Conservation (phyloP, 1,139 yeast genomes). For the Candida tetrigidarum region DNA sequence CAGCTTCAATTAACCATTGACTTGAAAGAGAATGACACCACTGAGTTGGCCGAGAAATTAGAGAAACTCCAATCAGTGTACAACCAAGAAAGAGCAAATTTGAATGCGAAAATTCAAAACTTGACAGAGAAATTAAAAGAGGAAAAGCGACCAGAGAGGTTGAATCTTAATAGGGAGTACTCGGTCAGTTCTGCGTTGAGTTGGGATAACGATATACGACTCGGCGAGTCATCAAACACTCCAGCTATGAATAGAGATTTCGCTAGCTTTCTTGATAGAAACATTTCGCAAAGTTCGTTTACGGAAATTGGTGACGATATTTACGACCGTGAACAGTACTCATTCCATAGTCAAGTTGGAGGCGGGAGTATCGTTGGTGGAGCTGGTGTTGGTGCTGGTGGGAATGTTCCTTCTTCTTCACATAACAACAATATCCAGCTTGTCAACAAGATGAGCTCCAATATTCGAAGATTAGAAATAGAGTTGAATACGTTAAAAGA, state of each 20-base stretch:
- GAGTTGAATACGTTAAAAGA: conserved; percentile 71
- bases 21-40: conserved; percentile 28
- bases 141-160: conserved; percentile 11
- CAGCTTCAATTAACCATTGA: conserved; percentile 26
- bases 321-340: conserved; percentile 14
- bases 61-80: conserved; percentile 35
- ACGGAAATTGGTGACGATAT: conserved; percentile 23
- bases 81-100: conserved; percentile 33
- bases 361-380: conserved; percentile 16
- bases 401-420: conserved; percentile 20
- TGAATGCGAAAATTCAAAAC: conserved; percentile 30
- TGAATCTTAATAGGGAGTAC: conserved; percentile 20
- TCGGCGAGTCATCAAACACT: conserved; percentile 44
- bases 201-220: conserved; percentile 25
- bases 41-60: conserved; percentile 33
- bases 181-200: conserved; percentile 15
- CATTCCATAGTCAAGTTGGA: conserved; percentile 9
- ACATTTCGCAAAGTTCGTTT: conserved; percentile 25
- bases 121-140: conserved; percentile 25
- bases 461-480: conserved; percentile 77
- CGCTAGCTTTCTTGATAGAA: conserved; percentile 21
- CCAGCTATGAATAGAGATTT: conserved; percentile 23
- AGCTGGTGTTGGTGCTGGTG: conserved; percentile 18
- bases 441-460: conserved; percentile 72
- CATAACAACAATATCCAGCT: conserved; percentile 52